Percentiles rank a stretch among this genome's conserved stretches.
Conservation (phyloP, 2,329 filamentous ascomycete genomes). For the Exophiala viscosa region DNA sequence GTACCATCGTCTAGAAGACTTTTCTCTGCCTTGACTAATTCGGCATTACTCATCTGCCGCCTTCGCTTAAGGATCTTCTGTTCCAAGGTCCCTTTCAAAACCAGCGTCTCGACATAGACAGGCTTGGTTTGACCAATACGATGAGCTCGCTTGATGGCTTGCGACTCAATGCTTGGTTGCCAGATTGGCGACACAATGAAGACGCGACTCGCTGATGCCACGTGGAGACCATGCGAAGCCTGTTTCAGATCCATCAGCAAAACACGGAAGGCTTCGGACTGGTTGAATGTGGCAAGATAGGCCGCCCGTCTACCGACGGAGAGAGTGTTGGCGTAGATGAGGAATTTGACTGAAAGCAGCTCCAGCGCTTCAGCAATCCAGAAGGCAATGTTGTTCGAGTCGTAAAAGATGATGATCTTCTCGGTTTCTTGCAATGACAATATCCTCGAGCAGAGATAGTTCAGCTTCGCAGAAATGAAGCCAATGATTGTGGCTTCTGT, state of each 20-base stretch:
- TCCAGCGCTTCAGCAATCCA: constrained; percentile 83
- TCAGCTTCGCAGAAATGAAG: constrained; percentile 81
- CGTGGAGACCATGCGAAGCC: constrained; percentile 82
- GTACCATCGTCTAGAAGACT: constrained; percentile 56
- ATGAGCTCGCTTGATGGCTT: constrained; percentile 86
- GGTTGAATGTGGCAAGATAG: constrained; percentile 76
- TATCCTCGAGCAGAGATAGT: constrained; percentile 75
- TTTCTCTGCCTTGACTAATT: constrained; percentile 50
- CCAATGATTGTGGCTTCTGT: constrained; percentile 63
- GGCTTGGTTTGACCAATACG: constrained; percentile 76
- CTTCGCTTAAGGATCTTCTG: constrained; percentile 75
- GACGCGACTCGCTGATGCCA: constrained; percentile 76
- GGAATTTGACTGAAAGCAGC: constrained; percentile 59
- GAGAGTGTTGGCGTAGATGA: constrained; percentile 55
- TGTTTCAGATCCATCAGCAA: constrained; percentile 88
- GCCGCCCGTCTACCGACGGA: constrained; percentile 62
- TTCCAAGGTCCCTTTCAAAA: constrained; percentile 75
- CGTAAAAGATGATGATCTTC: constrained; percentile 91
- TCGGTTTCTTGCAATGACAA: constrained; percentile 64
- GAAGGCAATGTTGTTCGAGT: constrained; percentile 79
- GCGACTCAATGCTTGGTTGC: constrained; percentile 77
- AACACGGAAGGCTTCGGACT: constrained; percentile 66
- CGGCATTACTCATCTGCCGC: constrained; percentile 66
- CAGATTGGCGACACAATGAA: constrained; percentile 89
- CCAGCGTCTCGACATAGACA: constrained; percentile 81